Evolutionary conservation across 495 filamentous ascomycete genomes (phyloP), one percentile per base, ranked within the genome.

Genomic region (Penicillium robsamsonii): DNA sequence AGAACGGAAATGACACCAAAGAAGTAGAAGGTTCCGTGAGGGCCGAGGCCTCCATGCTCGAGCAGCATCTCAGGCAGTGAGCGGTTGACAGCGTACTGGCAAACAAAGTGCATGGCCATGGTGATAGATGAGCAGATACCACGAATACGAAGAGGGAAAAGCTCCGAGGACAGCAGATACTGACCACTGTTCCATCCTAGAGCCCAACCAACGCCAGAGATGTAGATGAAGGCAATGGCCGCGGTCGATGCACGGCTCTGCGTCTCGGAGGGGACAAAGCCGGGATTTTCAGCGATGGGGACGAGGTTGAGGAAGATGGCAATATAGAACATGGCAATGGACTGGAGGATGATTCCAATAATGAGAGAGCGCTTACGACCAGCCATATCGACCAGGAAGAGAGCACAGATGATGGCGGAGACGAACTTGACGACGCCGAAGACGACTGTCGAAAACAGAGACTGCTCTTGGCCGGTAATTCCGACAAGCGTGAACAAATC

Each of bases 391-490:
- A 65, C 45, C 5, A 65, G 25, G 47, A 65, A 49, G 13, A 65
- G 67, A 11, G 83, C 79, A 59, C 81, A 83, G 40, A 79, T 49
- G 27, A 84, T 58, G 24, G 80, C 71, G 5, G 81, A 72, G 38
- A 80, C 65, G 57, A 86, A 78, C 62, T 87, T 86, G 57, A 84
- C 74, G 49, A 86, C 72, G 31, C 83, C 83, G 55, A 85, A 84
- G 30, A 87, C 76, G 41, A 73, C 81, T 7, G 79, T 86, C 20
- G 80, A 74, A 46, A 85, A 78, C 0, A 86, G 76, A 20, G 75
- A 76, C 46, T 82, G 77, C 40, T 76, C 75, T 47, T 75, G 72
- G 30, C 82, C 81, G 0, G 70, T 77, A 22, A 79, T 75, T 38
- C 81, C 82, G 24, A 86, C 71, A 43, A 85, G 70, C 0, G 62